Percentiles rank a stretch among this genome's conserved stretches.
These are phyloP conservation scores for Podospora conica DNA, from an alignment of 495 filamentous ascomycete species.

Conservation along the genomic window DNA sequence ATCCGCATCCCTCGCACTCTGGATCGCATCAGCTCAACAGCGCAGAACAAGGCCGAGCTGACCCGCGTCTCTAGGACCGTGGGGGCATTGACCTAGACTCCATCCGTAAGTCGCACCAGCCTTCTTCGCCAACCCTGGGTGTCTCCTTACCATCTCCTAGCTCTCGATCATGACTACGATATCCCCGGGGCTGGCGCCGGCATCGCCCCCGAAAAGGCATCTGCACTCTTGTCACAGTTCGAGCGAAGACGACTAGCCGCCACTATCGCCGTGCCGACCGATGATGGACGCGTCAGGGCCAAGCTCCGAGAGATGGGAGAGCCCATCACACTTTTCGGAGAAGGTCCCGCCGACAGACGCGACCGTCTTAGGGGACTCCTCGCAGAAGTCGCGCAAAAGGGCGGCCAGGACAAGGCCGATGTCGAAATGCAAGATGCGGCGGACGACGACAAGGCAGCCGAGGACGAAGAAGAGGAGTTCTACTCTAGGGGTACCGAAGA, in stretches of 20 bases:
- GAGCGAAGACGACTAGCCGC: conserved; percentile 82
- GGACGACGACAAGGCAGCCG: conserved; percentile 59
- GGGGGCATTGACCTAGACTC: conserved; percentile 73
- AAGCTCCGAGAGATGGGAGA: conserved; percentile 79
- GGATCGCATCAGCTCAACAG: conserved; percentile 30
- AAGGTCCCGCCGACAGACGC: conserved; percentile 78
- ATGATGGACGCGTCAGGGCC: conserved; percentile 78
- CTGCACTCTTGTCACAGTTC: conserved; percentile 83
- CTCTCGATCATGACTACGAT: conserved; percentile 80
- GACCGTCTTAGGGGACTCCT: conserved; percentile 82
- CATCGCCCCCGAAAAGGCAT: conserved; percentile 80
- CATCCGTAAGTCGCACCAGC: conserved; percentile 55
- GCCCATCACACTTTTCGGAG: conserved; percentile 91
- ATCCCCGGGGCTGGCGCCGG: conserved; percentile 66
- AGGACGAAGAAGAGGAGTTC: conserved; percentile 87
- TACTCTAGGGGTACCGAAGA: conserved; percentile 77
- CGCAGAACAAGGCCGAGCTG: conserved; percentile 28
- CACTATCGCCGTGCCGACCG: conserved; percentile 89
- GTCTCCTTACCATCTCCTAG: conserved; percentile 33
- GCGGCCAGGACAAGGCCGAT: conserved; percentile 48
- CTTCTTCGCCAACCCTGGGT: neutral
- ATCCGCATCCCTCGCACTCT: conserved; percentile 17
- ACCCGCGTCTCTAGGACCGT: conserved; percentile 42
- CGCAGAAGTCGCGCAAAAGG: conserved; percentile 61
- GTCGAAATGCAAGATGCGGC: conserved; percentile 58